Conservation (phyloP, 768 basidiomycete genomes). For the Lentinus tigrinus region DNA sequence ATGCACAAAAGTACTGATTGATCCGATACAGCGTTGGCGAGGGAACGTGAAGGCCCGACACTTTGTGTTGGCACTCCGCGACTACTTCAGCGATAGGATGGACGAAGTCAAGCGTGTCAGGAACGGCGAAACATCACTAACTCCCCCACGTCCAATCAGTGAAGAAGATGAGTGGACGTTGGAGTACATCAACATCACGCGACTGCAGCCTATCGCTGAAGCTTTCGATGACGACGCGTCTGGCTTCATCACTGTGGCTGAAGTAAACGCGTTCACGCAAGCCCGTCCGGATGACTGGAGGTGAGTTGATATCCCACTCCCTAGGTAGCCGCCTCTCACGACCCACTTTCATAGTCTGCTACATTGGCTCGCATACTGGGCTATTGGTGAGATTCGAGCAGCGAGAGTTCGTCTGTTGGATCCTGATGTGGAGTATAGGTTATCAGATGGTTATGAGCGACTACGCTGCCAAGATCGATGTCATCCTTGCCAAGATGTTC, state of each 20-base stretch:
- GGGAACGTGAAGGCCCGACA: conserved; percentile 51
- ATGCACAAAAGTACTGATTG: background rate
- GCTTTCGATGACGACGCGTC: conserved; percentile 41
- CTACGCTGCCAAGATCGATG: conserved; percentile 14
- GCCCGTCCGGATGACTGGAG: conserved; percentile 34
- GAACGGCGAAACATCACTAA: background rate
- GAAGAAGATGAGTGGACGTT: conserved; percentile 26
- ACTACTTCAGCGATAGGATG: conserved; percentile 31
- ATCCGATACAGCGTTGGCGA: conserved; percentile 42
- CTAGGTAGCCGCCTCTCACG: background rate
- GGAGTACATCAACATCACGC: conserved; percentile 33
- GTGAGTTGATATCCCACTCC: conserved; percentile 5
- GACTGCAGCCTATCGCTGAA: conserved; percentile 34
- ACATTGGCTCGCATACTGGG: conserved; percentile 36
- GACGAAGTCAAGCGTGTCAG: background rate
- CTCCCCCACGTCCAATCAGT: background rate
- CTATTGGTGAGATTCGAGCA: conserved; percentile 25
- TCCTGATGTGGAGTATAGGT: conserved; percentile 6
- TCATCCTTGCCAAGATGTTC: conserved; percentile 18
- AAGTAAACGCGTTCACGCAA: conserved; percentile 33
- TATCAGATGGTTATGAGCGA: conserved; percentile 22
- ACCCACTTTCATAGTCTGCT: conserved; percentile 20
- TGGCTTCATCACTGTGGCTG: conserved; percentile 35
- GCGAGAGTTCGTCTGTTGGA: background rate
- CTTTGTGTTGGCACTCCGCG: conserved; percentile 43